These are phyloP conservation scores for Starmera quercuum DNA, from an alignment of 805 yeast species.

Conservation along the genomic window DNA sequence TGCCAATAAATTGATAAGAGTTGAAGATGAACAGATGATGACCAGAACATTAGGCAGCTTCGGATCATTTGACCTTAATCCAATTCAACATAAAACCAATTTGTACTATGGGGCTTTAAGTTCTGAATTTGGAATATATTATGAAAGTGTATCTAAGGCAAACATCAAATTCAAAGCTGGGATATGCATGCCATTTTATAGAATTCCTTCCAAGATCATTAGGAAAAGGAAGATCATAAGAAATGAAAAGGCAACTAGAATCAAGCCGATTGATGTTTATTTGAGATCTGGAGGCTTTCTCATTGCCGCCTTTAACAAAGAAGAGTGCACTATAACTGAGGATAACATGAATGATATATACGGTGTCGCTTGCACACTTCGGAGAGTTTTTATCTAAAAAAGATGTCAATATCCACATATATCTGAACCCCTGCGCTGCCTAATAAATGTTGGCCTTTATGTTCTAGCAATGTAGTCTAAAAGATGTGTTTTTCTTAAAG, in stretches of 20 bases:
- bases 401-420: no score
- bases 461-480: no score
- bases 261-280: conserved; percentile 31
- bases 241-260: conserved; percentile 4
- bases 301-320: conserved; percentile 36
- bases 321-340: conserved; percentile 22
- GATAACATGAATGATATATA: conserved; percentile 37
- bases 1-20: conserved; percentile 28
- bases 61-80: conserved; percentile 22
- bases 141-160: conserved; percentile 22
- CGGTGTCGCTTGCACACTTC: conserved; percentile 37
- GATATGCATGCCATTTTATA: conserved; percentile 43
- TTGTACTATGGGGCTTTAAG: conserved; percentile 38
- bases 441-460: no score
- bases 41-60: conserved; percentile 39
- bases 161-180: conserved; percentile 37
- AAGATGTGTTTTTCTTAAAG: no score
- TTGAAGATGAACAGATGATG: conserved; percentile 32
- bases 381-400: conserved; percentile 33
- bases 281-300: conserved; percentile 46
- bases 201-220: conserved; percentile 35
- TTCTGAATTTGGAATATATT: conserved; percentile 45
- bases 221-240: conserved; percentile 24
- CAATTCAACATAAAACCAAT: conserved; percentile 20
- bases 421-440: no score